Evolutionary conservation across 2,329 filamentous ascomycete species (phyloP).

Genomic region (Trichoderma guizhouense): DNA sequence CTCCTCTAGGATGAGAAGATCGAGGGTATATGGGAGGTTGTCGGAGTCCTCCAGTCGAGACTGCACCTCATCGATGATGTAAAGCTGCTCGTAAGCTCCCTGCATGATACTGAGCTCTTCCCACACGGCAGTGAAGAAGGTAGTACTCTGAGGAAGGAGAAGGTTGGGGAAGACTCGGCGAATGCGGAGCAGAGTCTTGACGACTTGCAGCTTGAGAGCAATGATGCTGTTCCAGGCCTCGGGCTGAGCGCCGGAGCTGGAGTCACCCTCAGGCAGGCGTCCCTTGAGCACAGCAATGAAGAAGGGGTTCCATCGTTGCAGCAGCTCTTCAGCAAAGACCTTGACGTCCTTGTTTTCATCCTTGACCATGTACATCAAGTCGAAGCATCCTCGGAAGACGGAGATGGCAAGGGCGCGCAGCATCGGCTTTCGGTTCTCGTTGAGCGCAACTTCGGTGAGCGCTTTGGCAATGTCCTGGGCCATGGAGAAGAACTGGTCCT

Average conservation of each 20-base stretch:
- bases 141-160: constrained; percentile 76
- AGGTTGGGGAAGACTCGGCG: constrained; percentile 78
- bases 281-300: constrained; percentile 77
- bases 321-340: constrained; percentile 80
- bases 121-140: constrained; percentile 86
- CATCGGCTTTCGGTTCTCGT: constrained; percentile 68
- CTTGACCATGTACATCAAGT: constrained; percentile 94
- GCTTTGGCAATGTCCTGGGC: constrained; percentile 81
- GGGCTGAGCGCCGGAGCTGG: constrained; percentile 48
- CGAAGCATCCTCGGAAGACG: constrained; percentile 88
- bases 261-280: constrained; percentile 62
- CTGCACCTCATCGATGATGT: constrained; percentile 81
- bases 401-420: constrained; percentile 82
- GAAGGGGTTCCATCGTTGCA: constrained; percentile 84
- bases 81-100: constrained; percentile 72
- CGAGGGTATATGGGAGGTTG: constrained; percentile 87
- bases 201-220: constrained; percentile 86
- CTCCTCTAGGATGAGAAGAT: constrained; percentile 90
- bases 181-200: constrained; percentile 90
- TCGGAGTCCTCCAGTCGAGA: constrained; percentile 87
- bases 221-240: constrained; percentile 77
- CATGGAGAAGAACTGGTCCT: constrained; percentile 91
- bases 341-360: constrained; percentile 85
- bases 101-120: constrained; percentile 75
- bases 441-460: constrained; percentile 77